Base-by-base conservation (phyloP, 192 early-diverging fungal species). In the Backusella mclennaniae region DNA sequence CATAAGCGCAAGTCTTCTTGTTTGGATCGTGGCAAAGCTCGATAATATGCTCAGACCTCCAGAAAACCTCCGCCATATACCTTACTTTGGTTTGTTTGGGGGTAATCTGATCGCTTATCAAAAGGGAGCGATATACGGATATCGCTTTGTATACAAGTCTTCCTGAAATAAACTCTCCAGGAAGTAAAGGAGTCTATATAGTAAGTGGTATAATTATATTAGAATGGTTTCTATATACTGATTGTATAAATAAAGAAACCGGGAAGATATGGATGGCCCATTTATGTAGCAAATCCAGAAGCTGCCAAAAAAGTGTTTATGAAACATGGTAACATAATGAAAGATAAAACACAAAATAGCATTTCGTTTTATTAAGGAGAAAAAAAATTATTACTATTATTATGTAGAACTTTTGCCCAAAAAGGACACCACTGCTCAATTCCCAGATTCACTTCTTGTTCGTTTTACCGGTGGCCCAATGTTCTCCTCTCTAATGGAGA, bases 321-420 rank as follows among this genome's bases (percentile, higher is more conserved):
- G 35, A 41, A 41, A 8, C 19, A n/a, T 6, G 68, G 68, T 69
- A 36, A 68, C 0, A n/a, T 8, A 68, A 41, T 23, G 38, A 38
- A 38, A 38, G 7, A 2, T 38, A 11, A 38, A 38, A 38, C 7
- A 11, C 35, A 35, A 35, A 68, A 35, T 68, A 19, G 5, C 31
- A 44, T 44, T 44, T 44, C 12, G 11, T 44, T 44, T 44, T 44
- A 44, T 33, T 38, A 7, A 19, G 1, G 6, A 11, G 21, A 69
- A 19, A 15, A 19, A 69, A 15, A 39, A 11, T 11, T 39, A 17
- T 68, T 68, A 35, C 14, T 4, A 39, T 26, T 39, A 17, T 21
- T 69, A n/a, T 42, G 23, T 39, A 69, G 53, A 63, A 23, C 19
- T 39, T 23, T 74, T 66, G 14, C 73, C 73, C 36, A 74, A 74